Conservation (phyloP, 805 yeast species). For the Danielia oregonensis region DNA sequence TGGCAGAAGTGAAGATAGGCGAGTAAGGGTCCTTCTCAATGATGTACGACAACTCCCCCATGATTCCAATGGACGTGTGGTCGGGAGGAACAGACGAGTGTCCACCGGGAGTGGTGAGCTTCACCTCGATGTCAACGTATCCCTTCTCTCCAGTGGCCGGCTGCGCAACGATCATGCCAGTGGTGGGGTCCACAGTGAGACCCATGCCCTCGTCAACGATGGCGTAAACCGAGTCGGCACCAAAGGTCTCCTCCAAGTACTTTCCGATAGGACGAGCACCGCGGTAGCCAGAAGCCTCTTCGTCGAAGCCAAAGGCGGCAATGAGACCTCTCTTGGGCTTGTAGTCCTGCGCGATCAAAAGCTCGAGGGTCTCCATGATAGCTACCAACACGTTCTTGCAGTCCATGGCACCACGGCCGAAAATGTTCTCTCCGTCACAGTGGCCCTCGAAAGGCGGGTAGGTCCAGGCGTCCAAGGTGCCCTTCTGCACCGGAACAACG, state of each 20-base stretch:
- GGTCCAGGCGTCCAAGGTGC: constrained; percentile 36
- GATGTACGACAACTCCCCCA: constrained; percentile 18
- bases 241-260: constrained; percentile 14
- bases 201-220: constrained; percentile 26
- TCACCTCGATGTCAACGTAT: constrained; percentile 44
- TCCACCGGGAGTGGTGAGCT: constrained; percentile 26
- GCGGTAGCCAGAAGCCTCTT: constrained; percentile 15
- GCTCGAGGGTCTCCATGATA: constrained; percentile 15
- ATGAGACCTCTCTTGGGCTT: constrained; percentile 13
- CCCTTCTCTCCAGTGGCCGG: constrained; percentile 46
- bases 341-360: constrained; percentile 8
- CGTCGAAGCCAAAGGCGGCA: constrained; percentile 19
- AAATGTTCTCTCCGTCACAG: constrained; percentile 23
- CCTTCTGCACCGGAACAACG: constrained; percentile 40
- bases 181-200: constrained; percentile 23
- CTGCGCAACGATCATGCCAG: constrained; percentile 54
- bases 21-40: constrained; percentile 20
- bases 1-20: constrained; percentile 19
- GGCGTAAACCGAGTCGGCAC: constrained; percentile 14
- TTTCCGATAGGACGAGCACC: constrained; percentile 14
- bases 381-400: constrained; percentile 17
- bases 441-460: constrained; percentile 36
- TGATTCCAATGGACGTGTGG: constrained; percentile 27
- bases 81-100: constrained; percentile 28
- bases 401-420: constrained; percentile 19